Evolutionary conservation across 108 stramenopile genomes (phyloP), one percentile per base, ranked within the genome.

Genomic region (Licmophora abbreviata): DNA sequence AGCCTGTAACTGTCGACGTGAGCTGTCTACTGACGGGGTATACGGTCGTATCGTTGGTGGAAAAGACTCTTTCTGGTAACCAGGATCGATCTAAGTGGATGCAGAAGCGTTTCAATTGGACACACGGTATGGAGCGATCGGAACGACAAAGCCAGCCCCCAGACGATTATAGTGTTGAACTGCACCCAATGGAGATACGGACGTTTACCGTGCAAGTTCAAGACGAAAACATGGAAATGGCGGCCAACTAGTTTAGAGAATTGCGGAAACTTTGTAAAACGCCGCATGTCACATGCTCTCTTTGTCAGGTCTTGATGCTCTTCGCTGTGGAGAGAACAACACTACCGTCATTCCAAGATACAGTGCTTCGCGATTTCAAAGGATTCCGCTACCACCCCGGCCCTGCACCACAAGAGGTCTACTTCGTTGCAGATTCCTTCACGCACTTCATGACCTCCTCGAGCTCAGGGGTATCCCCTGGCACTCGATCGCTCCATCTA

Each of bases 401-500:
- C n/a, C n/a, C n/a, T n/a, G n/a, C n/a, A n/a, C n/a, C n/a, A n/a
- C n/a, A n/a, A n/a, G n/a, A n/a, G n/a, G n/a, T n/a, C n/a, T n/a
- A n/a, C n/a, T n/a, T n/a, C n/a, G n/a, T n/a, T n/a, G n/a, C n/a
- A n/a, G n/a, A n/a, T n/a, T n/a, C n/a, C n/a, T n/a, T n/a, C n/a
- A n/a, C n/a, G n/a, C n/a, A n/a, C n/a, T n/a, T n/a, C n/a, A n/a
- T n/a, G n/a, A n/a, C n/a, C 12, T 79, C 62, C 7, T 64, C 56
- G 44, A 92, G 60, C 24, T 76, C 77, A 9, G 90, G 90, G 29
- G 85, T 81, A 43, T 87, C 85, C 29, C 90, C 90, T 21, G 85
- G 90, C 22, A 92, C 34, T 11, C 62, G 66, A 61, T 92, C 85
- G 37, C 65, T 84, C 78, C 83, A 86, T 51, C 71, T 73, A 63